These are phyloP conservation scores for Xylaria nigripes DNA, from an alignment of 495 filamentous ascomycete genomes.

Conservation along the genomic window DNA sequence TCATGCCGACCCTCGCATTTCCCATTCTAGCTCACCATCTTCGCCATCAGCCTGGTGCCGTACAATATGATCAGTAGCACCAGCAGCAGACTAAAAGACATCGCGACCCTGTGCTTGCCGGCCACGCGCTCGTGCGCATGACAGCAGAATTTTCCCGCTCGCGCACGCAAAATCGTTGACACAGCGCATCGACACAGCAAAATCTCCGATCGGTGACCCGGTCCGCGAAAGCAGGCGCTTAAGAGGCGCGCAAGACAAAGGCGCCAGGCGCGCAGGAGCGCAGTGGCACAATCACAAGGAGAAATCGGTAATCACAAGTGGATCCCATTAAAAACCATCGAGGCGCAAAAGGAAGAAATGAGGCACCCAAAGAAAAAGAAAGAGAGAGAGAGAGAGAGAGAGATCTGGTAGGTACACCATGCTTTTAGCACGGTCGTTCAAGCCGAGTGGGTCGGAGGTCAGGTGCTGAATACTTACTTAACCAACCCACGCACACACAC, in stretches of 20 bases:
- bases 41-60: slow-evolving; percentile 13
- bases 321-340: slow-evolving; percentile 18
- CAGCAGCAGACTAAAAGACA: slow-evolving; percentile 5
- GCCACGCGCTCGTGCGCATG: slow-evolving; percentile 10
- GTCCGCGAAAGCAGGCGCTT: slow-evolving; percentile 13
- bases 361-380: too few relatives aligned
- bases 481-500: too few relatives aligned
- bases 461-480: neutral
- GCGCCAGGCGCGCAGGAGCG: too few relatives aligned
- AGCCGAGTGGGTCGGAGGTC: neutral
- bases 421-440: neutral
- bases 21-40: slow-evolving; percentile 7
- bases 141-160: slow-evolving; percentile 21
- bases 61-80: slow-evolving; percentile 14
- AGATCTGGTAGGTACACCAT: neutral
- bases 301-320: too few relatives aligned
- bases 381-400: neutral
- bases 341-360: slow-evolving; percentile 13
- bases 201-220: slow-evolving; percentile 15
- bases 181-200: slow-evolving; percentile 12
- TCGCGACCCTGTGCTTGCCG: slow-evolving; percentile 3
- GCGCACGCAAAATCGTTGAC: slow-evolving; percentile 14
- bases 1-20: slow-evolving; percentile 12
- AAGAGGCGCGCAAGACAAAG: too few relatives aligned
- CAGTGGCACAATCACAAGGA: too few relatives aligned